Conservation (phyloP, 805 yeast genomes). For the Brettanomyces anomalus region DNA sequence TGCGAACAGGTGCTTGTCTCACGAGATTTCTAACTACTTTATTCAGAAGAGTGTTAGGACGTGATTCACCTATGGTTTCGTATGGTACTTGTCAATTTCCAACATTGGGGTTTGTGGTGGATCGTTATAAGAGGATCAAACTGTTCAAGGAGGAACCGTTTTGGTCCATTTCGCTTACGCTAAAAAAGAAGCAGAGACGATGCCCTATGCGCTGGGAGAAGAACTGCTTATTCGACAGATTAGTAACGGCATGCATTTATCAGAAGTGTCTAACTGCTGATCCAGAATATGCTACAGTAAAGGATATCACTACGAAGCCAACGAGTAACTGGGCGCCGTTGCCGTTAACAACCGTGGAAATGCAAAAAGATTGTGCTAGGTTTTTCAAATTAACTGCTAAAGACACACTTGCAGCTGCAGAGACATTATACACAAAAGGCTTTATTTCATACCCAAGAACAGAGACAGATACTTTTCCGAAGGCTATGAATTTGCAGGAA, state of each 20-base stretch:
- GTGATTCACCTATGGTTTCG: slow-evolving; percentile 34
- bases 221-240: slow-evolving; percentile 62
- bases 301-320: slow-evolving; percentile 45
- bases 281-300: slow-evolving; percentile 39
- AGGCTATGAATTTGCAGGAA: slow-evolving; percentile 56
- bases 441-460: slow-evolving; percentile 94
- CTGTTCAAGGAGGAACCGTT: slow-evolving; percentile 68
- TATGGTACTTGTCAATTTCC: slow-evolving; percentile 97
- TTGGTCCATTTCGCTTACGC: slow-evolving; percentile 60
- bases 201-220: slow-evolving; percentile 63
- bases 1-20: slow-evolving; percentile 82
- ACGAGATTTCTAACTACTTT: slow-evolving; percentile 68
- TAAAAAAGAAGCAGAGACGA: slow-evolving; percentile 32
- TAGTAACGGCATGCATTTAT: slow-evolving; percentile 53
- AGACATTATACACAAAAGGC: slow-evolving; percentile 76
- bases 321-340: slow-evolving; percentile 74
- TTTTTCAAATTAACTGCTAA: slow-evolving; percentile 74
- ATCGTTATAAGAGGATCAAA: slow-evolving; percentile 69
- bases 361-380: slow-evolving; percentile 79
- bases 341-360: slow-evolving; percentile 89
- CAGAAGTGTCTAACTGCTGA: slow-evolving; percentile 48
- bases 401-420: slow-evolving; percentile 69
- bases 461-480: slow-evolving; percentile 85
- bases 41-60: slow-evolving; percentile 27
- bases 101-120: slow-evolving; percentile 92